Evolutionary conservation across 169 alveolate species (phyloP), one percentile per base, ranked within the genome.

Genomic region (Plasmodium berghei): DNA sequence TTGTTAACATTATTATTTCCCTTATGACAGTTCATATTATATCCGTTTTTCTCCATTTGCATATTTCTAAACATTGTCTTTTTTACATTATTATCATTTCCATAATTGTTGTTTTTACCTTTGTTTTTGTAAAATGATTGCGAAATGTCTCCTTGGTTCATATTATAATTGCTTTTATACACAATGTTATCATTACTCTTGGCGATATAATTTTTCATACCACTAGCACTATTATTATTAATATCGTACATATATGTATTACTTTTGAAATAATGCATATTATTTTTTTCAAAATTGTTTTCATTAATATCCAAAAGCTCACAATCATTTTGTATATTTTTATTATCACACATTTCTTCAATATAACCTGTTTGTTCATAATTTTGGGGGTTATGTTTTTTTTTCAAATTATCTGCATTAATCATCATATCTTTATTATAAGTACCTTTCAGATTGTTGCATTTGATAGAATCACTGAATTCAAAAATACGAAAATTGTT

Each of bases 401-500:
- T 73, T 73, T 45, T 88, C 28, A 64, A 20, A 34, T 70, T 69
- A 54, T 88, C 93, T 59, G 10, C 64, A 22, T n/a, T 72, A 49
- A 83, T 42, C 20, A 72, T 67, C 20, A 72, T 67, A 49, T 48
- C 59, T 71, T 66, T 83, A 61, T 67, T 71, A 83, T 34, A 75
- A 49, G 66, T 20, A 52, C 40, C 49, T n/a, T 72, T n/a, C 28
- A 42, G 9, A 62, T 86, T 49, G 46, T 70, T 72, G n/a, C 86
- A 61, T 16, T 86, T 74, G 8, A 45, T 54, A 14, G 91, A 71
- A 14, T 71, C 80, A 24, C 22, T 86, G n/a, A 74, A 71, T 59
- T 72, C 91, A 46, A 86, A 86, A 40, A 67, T 86, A 20, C 45
- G 14, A 64, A 86, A 71, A 71, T 86, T 69, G 56, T 61, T 75